Conservation (phyloP, 78 protist genomes). For the Pelomyxa schiedti region DNA sequence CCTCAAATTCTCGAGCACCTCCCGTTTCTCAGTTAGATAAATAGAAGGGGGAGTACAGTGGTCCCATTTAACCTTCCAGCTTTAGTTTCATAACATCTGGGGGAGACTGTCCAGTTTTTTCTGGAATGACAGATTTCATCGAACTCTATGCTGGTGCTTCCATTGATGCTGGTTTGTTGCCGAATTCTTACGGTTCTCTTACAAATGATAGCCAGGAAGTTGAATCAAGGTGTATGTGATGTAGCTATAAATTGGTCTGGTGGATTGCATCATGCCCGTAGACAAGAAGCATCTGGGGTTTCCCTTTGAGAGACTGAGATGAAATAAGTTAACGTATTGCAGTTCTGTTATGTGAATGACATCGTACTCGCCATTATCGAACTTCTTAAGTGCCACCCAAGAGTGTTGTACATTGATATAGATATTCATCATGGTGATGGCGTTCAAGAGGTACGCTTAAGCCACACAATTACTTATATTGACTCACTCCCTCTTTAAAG, state of each 20-base stretch:
- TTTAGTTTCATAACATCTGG: constrained; percentile 65
- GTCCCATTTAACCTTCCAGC: neutral
- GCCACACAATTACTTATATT: neutral
- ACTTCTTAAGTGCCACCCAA: constrained; percentile 61
- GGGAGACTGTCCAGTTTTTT: constrained; percentile 97
- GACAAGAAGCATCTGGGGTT: neutral
- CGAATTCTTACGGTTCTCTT: neutral
- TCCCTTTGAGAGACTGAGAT: neutral
- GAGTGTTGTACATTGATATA: constrained; percentile 66
- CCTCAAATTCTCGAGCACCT: constrained; percentile 15
- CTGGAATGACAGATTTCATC: constrained; percentile 89
- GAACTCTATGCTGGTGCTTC: constrained; percentile 93
- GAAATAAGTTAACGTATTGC: constrained; percentile 86
- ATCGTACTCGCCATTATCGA: constrained; percentile 95
- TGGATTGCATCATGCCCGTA: constrained; percentile 97
- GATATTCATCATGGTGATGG: constrained; percentile 98
- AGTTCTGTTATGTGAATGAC: constrained; percentile 98
- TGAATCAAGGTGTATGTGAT: constrained; percentile 50
- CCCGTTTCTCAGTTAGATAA: constrained; percentile 44
- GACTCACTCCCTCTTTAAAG: too few species aligned
- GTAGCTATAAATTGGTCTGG: constrained; percentile 97
- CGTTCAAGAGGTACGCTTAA: constrained; percentile 81
- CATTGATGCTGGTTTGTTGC: constrained; percentile 82
- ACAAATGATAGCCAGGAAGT: constrained; percentile 42
- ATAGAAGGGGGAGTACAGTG: neutral